These are phyloP conservation scores for Albifimbria verrucaria DNA, from an alignment of 2,329 filamentous ascomycete genomes.

Conservation along the genomic window DNA sequence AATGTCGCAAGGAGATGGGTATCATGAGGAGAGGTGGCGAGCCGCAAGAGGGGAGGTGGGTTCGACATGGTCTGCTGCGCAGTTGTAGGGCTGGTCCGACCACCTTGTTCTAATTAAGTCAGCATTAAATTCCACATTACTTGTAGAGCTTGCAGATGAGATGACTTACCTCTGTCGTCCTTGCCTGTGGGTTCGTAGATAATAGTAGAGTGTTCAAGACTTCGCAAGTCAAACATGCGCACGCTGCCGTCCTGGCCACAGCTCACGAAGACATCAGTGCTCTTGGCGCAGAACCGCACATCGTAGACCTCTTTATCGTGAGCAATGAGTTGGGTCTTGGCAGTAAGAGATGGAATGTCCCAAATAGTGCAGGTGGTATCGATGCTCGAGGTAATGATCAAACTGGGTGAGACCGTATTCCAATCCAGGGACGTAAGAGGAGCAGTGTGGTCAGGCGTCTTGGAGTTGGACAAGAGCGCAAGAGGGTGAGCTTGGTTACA, in stretches of 20 bases:
- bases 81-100: conserved; percentile 69
- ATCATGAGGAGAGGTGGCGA: conserved; percentile 92
- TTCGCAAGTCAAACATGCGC: conserved; percentile 96
- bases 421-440: conserved; percentile 95
- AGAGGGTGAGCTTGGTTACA: conserved; percentile 84
- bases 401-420: conserved; percentile 94
- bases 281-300: conserved; percentile 95
- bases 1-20: conserved; percentile 96
- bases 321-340: conserved; percentile 96
- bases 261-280: conserved; percentile 97
- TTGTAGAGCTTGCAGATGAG: neutral
- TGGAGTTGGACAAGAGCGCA: conserved; percentile 92
- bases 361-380: conserved; percentile 99
- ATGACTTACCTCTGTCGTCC: conserved; percentile 61
- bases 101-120: conserved; percentile 44
- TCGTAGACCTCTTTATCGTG: conserved; percentile 99
- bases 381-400: conserved; percentile 98
- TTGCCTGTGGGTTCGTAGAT: conserved; percentile 97
- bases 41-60: conserved; percentile 72
- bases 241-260: conserved; percentile 97
- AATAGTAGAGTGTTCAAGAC: conserved; percentile 95
- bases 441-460: conserved; percentile 96
- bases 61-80: conserved; percentile 74
- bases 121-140: no score
- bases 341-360: conserved; percentile 97